Evolutionary conservation across 2,329 filamentous ascomycete species (phyloP), one percentile per base, ranked within the genome.

Genomic region (Sclerotinia spermophila): DNA sequence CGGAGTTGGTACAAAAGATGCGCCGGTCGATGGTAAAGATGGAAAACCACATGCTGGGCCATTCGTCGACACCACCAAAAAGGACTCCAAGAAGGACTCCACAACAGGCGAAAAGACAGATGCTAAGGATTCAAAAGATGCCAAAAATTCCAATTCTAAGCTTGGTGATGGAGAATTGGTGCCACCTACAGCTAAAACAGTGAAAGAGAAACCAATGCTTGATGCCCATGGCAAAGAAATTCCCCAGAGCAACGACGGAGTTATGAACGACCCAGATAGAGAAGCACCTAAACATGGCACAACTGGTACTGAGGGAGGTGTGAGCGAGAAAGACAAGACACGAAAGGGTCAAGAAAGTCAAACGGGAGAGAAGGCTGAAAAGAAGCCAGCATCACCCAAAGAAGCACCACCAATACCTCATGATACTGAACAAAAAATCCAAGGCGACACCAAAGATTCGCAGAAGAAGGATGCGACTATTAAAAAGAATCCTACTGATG

Each of bases 41-140:
- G 96, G 96, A 62, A 96, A 94, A 82, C 96, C 96, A 61, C 95
- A 97, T 79, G 88, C 90, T 30, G 96, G 96, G 2, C 96, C 96
- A 8, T 90, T 88, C 78, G 89, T 94, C 71, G 88, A 90, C 73
- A 86, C 84, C 24, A 65, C 60, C 30, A 83, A 86, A 71, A 77
- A 77, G 40, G 88, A 90, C 73, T 76, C 72, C 76, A 77, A 76
- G 67, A 77, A 77, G 64, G 87, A 89, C 73, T 86, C 45, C 30
- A 24, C 45, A 40, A 24, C 62, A 15, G 45, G 19, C 30, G 62
- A 66, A 30, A 53, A 66, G 27, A 38, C 45, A 17, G 61, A 65
- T 38, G 21, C 33, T 2, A 69, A 64, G 38, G 44, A 48, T 13
- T 51, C 44, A 1, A 65, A 61, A 44, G 68, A 69, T 45, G 35